Evolutionary conservation across 2,329 filamentous ascomycete genomes (phyloP), one percentile per base, ranked within the genome.

Genomic region (Tolypocladium guangdongense): DNA sequence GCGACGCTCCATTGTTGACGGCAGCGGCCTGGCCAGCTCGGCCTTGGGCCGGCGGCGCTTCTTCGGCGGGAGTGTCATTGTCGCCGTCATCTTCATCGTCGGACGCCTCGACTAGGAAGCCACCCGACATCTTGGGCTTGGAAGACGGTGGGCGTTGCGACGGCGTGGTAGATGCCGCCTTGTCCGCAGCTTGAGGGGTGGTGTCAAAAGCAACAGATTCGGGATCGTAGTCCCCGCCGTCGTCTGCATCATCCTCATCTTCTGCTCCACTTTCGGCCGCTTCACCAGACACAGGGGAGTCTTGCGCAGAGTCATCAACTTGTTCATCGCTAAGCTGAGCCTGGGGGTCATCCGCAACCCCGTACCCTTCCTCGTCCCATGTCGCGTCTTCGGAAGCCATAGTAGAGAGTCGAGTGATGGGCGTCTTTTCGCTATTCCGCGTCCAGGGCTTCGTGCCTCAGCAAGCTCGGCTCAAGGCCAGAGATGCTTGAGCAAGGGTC

Each of bases 1-100:
- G 46, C n/a, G 50, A 51, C 45, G 53, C 54, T 57, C 56, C 61
- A 32, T 60, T 59, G 52, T 53, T 62, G n/a, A 52, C 37, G 51
- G 59, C 46, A 54, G 55, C 50, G 57, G 59, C 53, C 54, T 66
- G 60, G 39, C 47, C 48, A 46, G 53, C 53, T 51, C 51, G 50
- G 10, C 16, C 32, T 16, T 35, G 43, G 5, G 50, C 48, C 36
- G 46, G 49, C 18, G 55, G 45, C 33, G 39, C 56, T 52, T 54
- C 60, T 54, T 65, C 60, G 55, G 66, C 63, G 20, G 50, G 24
- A n/a, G 11, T 38, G 14, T 61, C 60, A 32, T 70, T 64, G 4
- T 80, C 79, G 60, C 82, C 80, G 37, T 80, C 78, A 58, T 83
- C 80, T 32, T 82, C 80, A 36, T 80, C 78, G 58, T 83, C 80